These are phyloP conservation scores for Ascochyta clinopodiicola DNA, from an alignment of 2,329 filamentous ascomycete species.

Conservation along the genomic window DNA sequence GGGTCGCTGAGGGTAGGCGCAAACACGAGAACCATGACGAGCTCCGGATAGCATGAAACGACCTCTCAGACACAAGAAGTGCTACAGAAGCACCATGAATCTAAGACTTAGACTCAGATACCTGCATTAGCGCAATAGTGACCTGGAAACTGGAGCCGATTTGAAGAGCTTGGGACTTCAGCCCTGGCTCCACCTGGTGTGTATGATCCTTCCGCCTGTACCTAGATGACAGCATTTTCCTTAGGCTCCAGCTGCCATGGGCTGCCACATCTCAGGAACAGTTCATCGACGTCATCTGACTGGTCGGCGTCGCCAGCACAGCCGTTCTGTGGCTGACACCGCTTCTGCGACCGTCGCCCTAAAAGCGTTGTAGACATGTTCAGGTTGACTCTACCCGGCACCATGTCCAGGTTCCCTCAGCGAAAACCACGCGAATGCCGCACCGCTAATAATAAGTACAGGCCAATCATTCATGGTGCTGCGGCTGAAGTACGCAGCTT, in stretches of 20 bases:
- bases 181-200: constrained; percentile 42
- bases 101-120: constrained; percentile 40
- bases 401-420: constrained; percentile 37
- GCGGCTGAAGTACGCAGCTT: constrained; percentile 28
- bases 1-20: constrained; percentile 33
- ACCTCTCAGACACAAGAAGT: constrained; percentile 39
- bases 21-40: constrained; percentile 32
- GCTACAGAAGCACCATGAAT: constrained; percentile 37
- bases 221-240: constrained; percentile 40
- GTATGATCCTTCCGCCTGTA: constrained; percentile 40
- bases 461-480: constrained; percentile 36
- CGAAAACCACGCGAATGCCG: constrained; percentile 40
- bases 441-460: constrained; percentile 40
- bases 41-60: constrained; percentile 34
- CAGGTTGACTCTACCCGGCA: constrained; percentile 33
- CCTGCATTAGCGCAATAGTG: constrained; percentile 45
- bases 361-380: constrained; percentile 33
- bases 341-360: constrained; percentile 29
- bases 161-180: constrained; percentile 32
- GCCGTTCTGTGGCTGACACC: constrained; percentile 47
- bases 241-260: constrained; percentile 42
- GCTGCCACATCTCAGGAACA: constrained; percentile 29
- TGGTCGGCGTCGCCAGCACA: constrained; percentile 43
- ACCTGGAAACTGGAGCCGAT: constrained; percentile 31
- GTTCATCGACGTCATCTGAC: constrained; percentile 38